Conservation (phyloP, 1,284 basidiomycete genomes). For the Porphyrellus sp. region DNA sequence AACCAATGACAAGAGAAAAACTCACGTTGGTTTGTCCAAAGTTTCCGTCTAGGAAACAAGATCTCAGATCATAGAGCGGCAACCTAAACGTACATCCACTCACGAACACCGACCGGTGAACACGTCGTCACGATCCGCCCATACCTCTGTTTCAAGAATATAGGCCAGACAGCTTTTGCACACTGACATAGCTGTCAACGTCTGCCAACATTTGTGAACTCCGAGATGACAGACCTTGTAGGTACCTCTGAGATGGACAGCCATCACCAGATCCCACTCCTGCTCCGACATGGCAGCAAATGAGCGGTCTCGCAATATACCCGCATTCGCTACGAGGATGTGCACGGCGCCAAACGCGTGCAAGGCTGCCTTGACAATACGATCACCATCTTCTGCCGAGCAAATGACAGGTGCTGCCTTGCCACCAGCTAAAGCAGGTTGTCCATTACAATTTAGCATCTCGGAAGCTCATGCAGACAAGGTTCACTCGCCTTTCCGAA, state of each 20-base stretch:
- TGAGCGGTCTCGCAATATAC: conserved; percentile 89
- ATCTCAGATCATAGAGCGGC: conserved; percentile 4
- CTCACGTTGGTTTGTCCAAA: conserved; percentile 87
- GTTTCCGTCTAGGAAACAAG: conserved; percentile 69
- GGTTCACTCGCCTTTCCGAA: conserved; percentile 61
- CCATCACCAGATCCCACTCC: conserved; percentile 93
- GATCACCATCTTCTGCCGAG: conserved; percentile 90
- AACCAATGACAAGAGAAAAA: background rate
- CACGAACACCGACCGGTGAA: conserved; percentile 90
- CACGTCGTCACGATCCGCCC: conserved; percentile 94
- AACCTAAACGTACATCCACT: conserved; percentile 32
- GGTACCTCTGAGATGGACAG: conserved; percentile 83
- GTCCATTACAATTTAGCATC: background rate
- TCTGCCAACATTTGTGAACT: background rate
- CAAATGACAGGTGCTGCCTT: conserved; percentile 83
- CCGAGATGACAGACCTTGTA: conserved; percentile 50
- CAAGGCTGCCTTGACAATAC: conserved; percentile 84
- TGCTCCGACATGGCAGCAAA: conserved; percentile 87
- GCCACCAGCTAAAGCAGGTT: conserved; percentile 63
- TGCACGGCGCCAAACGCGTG: conserved; percentile 90
- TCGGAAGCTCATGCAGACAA: background rate
- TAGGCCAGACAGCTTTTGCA: conserved; percentile 93
- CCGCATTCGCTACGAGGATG: conserved; percentile 91
- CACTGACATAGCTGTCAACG: conserved; percentile 46
- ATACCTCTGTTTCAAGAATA: conserved; percentile 96